Percentiles rank a stretch among this genome's conserved stretches.
Conservation (phyloP, 2,329 filamentous ascomycete genomes). For the Fonsecaea monophora region DNA sequence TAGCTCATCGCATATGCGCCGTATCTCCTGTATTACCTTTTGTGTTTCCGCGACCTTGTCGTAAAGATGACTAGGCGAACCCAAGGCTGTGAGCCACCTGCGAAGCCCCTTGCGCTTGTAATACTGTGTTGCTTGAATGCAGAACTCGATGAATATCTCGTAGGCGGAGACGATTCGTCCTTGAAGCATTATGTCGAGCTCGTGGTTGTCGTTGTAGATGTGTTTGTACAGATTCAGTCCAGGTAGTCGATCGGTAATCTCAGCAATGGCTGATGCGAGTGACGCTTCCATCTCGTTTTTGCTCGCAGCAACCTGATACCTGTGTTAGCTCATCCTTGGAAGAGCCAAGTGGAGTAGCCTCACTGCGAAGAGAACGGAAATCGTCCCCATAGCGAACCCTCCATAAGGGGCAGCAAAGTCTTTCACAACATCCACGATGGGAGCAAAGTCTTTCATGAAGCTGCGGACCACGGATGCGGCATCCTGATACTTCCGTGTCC, state of each 20-base stretch:
- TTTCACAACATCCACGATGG: constrained; percentile 3
- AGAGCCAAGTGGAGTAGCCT: neutral
- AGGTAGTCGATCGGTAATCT: constrained; percentile 4
- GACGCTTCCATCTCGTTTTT: neutral
- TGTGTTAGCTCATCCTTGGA: neutral
- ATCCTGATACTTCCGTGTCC: neutral
- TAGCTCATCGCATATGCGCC: neutral
- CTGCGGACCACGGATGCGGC: neutral
- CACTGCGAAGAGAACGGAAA: constrained; percentile 3
- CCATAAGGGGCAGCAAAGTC: neutral
- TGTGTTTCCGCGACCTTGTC: neutral
- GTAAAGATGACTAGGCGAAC: neutral
- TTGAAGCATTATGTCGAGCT: neutral
- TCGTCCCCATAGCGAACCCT: constrained; percentile 1
- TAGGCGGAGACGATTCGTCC: neutral
- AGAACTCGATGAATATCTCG: neutral
- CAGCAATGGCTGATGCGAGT: neutral
- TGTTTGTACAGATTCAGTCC: constrained; percentile 6
- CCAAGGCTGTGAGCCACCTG: neutral
- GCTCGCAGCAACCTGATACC: neutral
- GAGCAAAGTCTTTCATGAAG: constrained; percentile 5
- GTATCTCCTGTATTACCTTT: neutral
- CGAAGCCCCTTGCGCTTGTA: neutral
- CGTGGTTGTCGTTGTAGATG: constrained; percentile 7
- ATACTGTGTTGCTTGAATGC: neutral